phyloP scores from a whole-genome alignment of 306 rosid genomes.

The Elaeagnus macrophylla region DNA sequence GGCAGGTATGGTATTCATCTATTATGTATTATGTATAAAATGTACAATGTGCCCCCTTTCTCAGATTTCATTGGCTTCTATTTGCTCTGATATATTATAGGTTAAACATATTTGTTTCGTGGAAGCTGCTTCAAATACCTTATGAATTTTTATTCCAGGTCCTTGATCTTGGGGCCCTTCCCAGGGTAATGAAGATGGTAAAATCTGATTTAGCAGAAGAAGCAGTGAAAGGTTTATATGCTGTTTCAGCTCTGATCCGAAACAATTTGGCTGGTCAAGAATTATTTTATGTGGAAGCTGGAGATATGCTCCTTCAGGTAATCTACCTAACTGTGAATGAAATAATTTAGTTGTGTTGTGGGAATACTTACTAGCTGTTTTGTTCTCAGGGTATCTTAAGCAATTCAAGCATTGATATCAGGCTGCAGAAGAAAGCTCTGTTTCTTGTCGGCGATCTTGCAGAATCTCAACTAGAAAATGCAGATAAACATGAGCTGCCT shows the following conservation, averaged over 20 bases:
- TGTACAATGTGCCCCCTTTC: neutral
- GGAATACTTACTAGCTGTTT: neutral
- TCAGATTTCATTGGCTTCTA: neutral
- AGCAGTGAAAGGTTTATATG: slow-evolving; percentile 74
- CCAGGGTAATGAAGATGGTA: slow-evolving; percentile 57
- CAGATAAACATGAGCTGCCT: slow-evolving; percentile 31
- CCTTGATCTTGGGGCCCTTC: slow-evolving; percentile 56
- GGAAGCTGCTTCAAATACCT: neutral
- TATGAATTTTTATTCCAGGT: slow-evolving; percentile 35
- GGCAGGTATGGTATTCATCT: slow-evolving; percentile 39
- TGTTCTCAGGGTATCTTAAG: slow-evolving; percentile 48
- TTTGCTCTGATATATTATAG: too few relatives aligned
- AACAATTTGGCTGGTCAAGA: slow-evolving; percentile 52
- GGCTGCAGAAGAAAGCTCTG: slow-evolving; percentile 63
- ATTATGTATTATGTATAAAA: neutral
- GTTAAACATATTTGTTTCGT: too few relatives aligned
- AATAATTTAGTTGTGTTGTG: slow-evolving; percentile 3
- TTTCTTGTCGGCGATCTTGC: slow-evolving; percentile 64
- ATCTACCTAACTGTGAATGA: slow-evolving; percentile 12
- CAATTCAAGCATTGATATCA: slow-evolving; percentile 48
- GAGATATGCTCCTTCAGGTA: slow-evolving; percentile 59
- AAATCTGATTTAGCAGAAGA: slow-evolving; percentile 60
- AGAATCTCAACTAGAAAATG: slow-evolving; percentile 43
- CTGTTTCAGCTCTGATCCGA: slow-evolving; percentile 70
- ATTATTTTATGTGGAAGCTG: slow-evolving; percentile 59